Evolutionary conservation across 2,329 filamentous ascomycete species (phyloP).

Genomic region (Trichoderma lentiforme): DNA sequence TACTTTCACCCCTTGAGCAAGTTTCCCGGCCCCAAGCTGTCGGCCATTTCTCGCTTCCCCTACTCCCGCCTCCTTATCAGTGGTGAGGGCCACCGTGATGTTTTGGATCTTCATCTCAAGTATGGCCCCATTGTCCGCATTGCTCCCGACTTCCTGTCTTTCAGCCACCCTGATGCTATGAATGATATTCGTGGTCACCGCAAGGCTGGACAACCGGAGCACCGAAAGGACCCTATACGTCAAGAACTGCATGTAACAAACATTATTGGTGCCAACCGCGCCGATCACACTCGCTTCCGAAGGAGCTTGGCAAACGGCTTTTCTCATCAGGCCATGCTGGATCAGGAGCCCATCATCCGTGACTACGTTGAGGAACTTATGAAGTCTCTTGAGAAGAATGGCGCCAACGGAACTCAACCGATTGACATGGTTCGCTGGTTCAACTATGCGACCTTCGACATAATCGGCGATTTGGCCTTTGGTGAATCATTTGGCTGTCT

Average conservation of each 20-base stretch:
- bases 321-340: constrained; percentile 29
- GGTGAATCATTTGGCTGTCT: constrained; percentile 31
- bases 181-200: constrained; percentile 23
- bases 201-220: constrained; percentile 19
- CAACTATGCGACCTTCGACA: constrained; percentile 31
- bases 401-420: constrained; percentile 2
- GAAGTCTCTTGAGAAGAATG: constrained; percentile 21
- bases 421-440: constrained; percentile 30
- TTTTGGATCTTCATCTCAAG: constrained; percentile 4
- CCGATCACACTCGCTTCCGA: constrained; percentile 25
- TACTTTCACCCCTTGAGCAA: constrained; percentile 16
- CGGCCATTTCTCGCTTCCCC: not conserved
- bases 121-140: constrained; percentile 14
- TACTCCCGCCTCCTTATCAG: not conserved
- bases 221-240: constrained; percentile 12
- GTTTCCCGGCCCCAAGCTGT: constrained; percentile 11
- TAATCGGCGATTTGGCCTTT: constrained; percentile 31
- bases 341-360: constrained; percentile 31
- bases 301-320: constrained; percentile 30
- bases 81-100: not conserved
- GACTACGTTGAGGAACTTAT: constrained; percentile 29
- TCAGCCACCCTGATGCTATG: constrained; percentile 14
- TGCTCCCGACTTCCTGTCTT: constrained; percentile 7
- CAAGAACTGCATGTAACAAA: not conserved
- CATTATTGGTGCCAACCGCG: constrained; percentile 23